phyloP scores from a whole-genome alignment of 139 green algal genomes.

The Ostreobium quekettii region DNA sequence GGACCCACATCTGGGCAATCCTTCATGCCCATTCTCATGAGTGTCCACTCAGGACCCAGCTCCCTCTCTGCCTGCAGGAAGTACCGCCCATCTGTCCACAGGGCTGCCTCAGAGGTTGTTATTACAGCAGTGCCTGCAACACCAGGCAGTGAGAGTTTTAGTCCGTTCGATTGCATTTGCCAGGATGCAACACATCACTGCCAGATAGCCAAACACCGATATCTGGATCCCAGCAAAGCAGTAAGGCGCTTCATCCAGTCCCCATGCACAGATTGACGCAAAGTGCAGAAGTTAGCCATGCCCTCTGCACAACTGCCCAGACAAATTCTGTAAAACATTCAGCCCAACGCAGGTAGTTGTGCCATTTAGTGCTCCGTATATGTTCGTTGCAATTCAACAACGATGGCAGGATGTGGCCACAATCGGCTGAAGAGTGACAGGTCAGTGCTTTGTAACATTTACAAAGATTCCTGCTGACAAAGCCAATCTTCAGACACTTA shows the following conservation, averaged over 20 bases:
- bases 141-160: too few species aligned
- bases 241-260: neutral
- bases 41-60: slow-evolving; percentile 69
- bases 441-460: neutral
- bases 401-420: neutral
- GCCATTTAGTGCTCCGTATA: neutral
- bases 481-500: too few species aligned
- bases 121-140: slow-evolving; percentile 74
- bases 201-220: slow-evolving; percentile 21
- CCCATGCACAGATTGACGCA: neutral
- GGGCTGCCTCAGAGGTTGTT: slow-evolving; percentile 48
- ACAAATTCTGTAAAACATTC: neutral
- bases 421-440: neutral
- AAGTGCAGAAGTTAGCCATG: neutral
- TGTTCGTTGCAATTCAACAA: neutral
- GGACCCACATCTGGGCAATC: slow-evolving; percentile 49
- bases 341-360: neutral
- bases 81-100: slow-evolving; percentile 98
- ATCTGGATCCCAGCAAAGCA: neutral
- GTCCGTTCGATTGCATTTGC: too few species aligned
- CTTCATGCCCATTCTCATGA: slow-evolving; percentile 73
- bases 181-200: too few species aligned
- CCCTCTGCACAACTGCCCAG: neutral
- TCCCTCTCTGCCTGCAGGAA: slow-evolving; percentile 80
- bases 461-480: too few species aligned